These are phyloP conservation scores for Paecilomyces dactylethromorphus DNA, from an alignment of 2,329 filamentous ascomycete species.

Conservation along the genomic window DNA sequence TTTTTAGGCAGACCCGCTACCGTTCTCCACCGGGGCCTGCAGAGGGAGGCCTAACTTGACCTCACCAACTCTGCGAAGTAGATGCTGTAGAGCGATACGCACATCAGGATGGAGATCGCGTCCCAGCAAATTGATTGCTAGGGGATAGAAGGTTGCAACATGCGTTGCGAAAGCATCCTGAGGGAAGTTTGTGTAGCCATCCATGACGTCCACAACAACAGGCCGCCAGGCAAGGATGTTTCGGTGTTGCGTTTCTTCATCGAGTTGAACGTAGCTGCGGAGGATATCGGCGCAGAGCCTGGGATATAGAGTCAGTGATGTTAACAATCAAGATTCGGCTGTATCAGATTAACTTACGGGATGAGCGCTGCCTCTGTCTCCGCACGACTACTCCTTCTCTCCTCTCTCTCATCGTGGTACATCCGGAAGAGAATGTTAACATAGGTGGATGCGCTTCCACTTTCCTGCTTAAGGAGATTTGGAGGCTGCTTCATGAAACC, in stretches of 20 bases:
- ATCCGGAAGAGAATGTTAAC: slow-evolving; percentile 93
- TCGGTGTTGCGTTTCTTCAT: slow-evolving; percentile 92
- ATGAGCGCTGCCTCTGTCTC: slow-evolving; percentile 90
- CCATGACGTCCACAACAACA: slow-evolving; percentile 92
- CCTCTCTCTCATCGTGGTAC: slow-evolving; percentile 84
- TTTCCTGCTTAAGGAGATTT: slow-evolving; percentile 95
- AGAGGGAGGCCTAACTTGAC: slow-evolving; percentile 47
- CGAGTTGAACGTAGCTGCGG: slow-evolving; percentile 72
- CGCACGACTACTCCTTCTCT: slow-evolving; percentile 68
- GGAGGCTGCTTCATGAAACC: slow-evolving; percentile 99
- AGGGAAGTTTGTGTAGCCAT: slow-evolving; percentile 83
- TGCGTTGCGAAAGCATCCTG: slow-evolving; percentile 72
- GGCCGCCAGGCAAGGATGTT: slow-evolving; percentile 97
- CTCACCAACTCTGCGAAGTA: slow-evolving; percentile 80
- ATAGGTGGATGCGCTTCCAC: slow-evolving; percentile 86
- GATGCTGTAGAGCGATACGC: slow-evolving; percentile 66
- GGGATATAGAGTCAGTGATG: slow-evolving; percentile 14
- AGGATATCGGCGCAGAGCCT: slow-evolving; percentile 90
- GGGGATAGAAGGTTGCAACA: slow-evolving; percentile 75
- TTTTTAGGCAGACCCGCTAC: slow-evolving; percentile 24
- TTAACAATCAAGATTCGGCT: neutral
- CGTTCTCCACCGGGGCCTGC: slow-evolving; percentile 17
- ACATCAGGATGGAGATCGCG: slow-evolving; percentile 78
- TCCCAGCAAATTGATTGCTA: slow-evolving; percentile 73
- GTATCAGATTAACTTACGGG: slow-evolving; percentile 46